A percentile compares a stretch with the other conserved stretches of the same genome.
These are phyloP conservation scores for Fusarium vanettenii DNA, from an alignment of 2,329 filamentous ascomycete species.

Conservation along the genomic window DNA sequence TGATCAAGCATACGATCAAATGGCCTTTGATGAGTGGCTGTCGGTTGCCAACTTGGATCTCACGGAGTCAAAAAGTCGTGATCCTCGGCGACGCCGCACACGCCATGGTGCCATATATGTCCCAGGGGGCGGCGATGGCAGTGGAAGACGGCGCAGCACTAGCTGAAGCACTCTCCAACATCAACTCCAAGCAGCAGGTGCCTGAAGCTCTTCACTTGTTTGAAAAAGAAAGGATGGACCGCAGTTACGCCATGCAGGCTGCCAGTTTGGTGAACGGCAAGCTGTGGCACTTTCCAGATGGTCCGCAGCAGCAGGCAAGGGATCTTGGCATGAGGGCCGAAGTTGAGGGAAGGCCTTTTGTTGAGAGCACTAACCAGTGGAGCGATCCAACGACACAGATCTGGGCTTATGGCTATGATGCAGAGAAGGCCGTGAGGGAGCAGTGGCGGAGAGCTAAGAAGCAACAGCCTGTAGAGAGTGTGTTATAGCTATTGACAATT, in stretches of 20 bases:
- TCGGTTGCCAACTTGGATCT: not conserved
- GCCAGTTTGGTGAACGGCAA: not conserved
- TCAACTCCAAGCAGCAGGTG: not conserved
- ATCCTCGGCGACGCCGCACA: not conserved
- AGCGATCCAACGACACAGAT: not conserved
- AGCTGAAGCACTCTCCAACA: not conserved
- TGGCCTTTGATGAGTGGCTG: not conserved
- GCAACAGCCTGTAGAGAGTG: not conserved
- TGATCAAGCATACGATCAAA: not conserved
- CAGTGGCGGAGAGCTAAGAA: not conserved
- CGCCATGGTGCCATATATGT: not conserved
- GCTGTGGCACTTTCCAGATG: not conserved
- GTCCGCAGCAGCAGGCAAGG: not conserved
- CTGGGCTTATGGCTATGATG: not conserved
- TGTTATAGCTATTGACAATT: not conserved
- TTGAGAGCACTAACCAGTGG: not conserved
- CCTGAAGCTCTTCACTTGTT: not conserved
- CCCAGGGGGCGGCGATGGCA: not conserved
- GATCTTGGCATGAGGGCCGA: not conserved
- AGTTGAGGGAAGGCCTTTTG: not conserved
- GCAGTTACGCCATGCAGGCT: not conserved
- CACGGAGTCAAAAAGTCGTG: not conserved
- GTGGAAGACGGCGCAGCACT: not conserved
- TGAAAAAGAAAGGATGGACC: not conserved
- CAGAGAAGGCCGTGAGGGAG: not conserved